Evolutionary conservation across 805 yeast genomes (phyloP).

Genomic region (Saturnispora serradocipensis): DNA sequence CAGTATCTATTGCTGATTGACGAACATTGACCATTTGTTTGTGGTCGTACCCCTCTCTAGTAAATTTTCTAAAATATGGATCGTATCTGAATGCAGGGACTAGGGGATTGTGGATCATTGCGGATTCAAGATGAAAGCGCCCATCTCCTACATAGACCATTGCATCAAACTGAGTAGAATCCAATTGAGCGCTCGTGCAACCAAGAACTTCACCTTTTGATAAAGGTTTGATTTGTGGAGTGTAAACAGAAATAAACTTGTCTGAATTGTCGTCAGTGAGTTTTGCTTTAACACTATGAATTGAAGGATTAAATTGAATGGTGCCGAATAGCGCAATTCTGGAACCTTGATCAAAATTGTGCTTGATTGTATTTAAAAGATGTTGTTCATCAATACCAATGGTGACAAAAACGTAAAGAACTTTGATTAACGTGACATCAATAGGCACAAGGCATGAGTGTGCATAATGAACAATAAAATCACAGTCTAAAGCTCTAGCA

Average conservation of each 20-base stretch:
- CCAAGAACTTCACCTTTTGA: conserved; percentile 96
- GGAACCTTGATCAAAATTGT: conserved; percentile 56
- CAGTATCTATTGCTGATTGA: conserved; percentile 60
- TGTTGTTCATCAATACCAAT: conserved; percentile 82
- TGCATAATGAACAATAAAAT: conserved; percentile 91
- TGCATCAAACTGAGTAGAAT: conserved; percentile 54
- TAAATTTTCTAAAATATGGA: conserved; percentile 87
- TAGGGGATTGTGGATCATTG: conserved; percentile 95
- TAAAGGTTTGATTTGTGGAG: conserved; percentile 89
- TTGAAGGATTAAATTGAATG: conserved; percentile 91
- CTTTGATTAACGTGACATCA: conserved; percentile 83
- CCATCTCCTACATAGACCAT: conserved; percentile 96
- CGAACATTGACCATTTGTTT: conserved; percentile 69
- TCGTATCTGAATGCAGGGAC: conserved; percentile 91
- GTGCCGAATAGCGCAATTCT: conserved; percentile 86
- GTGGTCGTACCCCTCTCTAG: conserved; percentile 83
- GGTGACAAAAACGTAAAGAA: conserved; percentile 90
- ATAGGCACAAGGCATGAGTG: conserved; percentile 96
- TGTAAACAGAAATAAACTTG: conserved; percentile 49
- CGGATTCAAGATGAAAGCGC: conserved; percentile 86
- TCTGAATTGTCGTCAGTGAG: conserved; percentile 34
- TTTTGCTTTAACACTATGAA: conserved; percentile 65
- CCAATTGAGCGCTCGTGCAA: conserved; percentile 82
- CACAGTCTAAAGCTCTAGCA: conserved; percentile 88
- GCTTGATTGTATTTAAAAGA: conserved; percentile 62